phyloP scores from a whole-genome alignment of 371 early-diverging fungal species.

The Encephalitozoon hellem region DNA sequence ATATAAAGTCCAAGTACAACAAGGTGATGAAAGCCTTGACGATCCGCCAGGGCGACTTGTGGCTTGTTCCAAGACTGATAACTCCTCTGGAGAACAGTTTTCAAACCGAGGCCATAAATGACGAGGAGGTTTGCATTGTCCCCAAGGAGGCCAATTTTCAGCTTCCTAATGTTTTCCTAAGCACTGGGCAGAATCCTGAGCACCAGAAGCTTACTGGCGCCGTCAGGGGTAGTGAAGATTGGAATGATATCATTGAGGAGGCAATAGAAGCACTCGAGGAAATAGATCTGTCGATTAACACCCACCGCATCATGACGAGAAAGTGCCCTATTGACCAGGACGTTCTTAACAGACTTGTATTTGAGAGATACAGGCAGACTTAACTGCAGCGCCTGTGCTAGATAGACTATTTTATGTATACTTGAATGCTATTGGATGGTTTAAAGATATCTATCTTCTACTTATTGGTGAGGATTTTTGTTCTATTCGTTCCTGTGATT shows the following conservation, averaged over 20 bases:
- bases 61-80: background rate
- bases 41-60: background rate
- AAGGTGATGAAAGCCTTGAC: conserved; percentile 1
- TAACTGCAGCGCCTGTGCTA: background rate
- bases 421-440: background rate
- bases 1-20: background rate
- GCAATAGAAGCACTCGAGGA: conserved; percentile 35
- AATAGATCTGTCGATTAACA: background rate
- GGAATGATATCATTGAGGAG: conserved; percentile 34
- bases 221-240: background rate
- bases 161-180: conserved; percentile 53
- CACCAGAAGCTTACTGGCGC: conserved; percentile 10
- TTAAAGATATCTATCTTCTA: background rate
- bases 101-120: background rate
- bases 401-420: background rate
- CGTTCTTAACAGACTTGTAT: background rate
- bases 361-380: background rate
- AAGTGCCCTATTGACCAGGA: background rate
- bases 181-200: conserved; percentile 33
- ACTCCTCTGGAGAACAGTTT: background rate
- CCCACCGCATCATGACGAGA: too few species aligned
- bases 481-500: background rate
- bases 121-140: conserved; percentile 26
- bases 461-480: background rate
- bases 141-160: conserved; percentile 55